These are phyloP conservation scores for Penicillium roqueforti DNA, from an alignment of 495 filamentous ascomycete genomes.

Conservation along the genomic window DNA sequence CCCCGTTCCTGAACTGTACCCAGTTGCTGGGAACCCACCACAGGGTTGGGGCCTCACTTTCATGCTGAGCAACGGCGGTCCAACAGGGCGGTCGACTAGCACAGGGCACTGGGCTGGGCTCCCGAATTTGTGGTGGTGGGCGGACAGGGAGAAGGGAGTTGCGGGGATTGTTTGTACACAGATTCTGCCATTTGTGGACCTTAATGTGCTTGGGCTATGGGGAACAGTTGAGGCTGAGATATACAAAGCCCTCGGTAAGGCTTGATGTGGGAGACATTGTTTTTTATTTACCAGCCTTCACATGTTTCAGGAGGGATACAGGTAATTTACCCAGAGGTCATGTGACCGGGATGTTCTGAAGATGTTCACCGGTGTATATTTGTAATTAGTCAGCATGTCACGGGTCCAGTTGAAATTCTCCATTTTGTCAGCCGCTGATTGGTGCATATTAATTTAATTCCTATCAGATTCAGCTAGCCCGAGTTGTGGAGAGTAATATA, in stretches of 20 bases:
- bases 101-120: conserved; percentile 58
- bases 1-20: conserved; percentile 45
- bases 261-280: too few species aligned
- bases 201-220: not conserved
- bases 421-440: too few species aligned
- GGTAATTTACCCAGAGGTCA: too few species aligned
- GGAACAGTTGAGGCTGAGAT: conserved; percentile 1
- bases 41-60: conserved; percentile 61
- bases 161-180: conserved; percentile 55
- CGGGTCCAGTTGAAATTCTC: too few species aligned
- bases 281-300: too few species aligned
- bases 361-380: too few species aligned
- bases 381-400: too few species aligned
- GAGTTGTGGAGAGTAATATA: too few species aligned
- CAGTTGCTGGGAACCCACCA: conserved; percentile 42
- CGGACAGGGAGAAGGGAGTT: conserved; percentile 54
- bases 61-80: conserved; percentile 38
- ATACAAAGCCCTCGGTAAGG: not conserved
- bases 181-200: conserved; percentile 52
- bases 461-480: too few species aligned
- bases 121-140: conserved; percentile 59
- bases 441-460: too few species aligned
- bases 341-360: too few species aligned
- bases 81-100: conserved; percentile 46
- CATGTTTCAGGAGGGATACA: too few species aligned